These are phyloP conservation scores for Venturia nashicola DNA, from an alignment of 2,329 filamentous ascomycete species.

Conservation along the genomic window DNA sequence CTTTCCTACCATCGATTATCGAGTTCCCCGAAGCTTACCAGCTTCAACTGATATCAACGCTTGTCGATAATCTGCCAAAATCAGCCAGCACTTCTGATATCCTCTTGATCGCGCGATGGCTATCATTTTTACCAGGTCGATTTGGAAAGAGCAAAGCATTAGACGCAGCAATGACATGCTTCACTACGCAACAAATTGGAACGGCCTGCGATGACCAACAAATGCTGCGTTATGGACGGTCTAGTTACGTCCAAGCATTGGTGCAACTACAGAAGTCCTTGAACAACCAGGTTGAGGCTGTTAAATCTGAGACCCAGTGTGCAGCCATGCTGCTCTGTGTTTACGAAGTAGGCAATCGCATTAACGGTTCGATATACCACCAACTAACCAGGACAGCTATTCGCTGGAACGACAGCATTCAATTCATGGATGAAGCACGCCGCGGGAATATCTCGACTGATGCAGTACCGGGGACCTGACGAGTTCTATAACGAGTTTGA, in stretches of 20 bases:
- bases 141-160: constrained; percentile 4
- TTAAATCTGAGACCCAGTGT: constrained; percentile 1
- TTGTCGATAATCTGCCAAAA: neutral
- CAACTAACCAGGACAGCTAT: neutral
- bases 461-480: neutral
- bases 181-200: constrained; percentile 3
- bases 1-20: neutral
- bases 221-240: constrained; percentile 1
- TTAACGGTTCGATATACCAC: neutral
- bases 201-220: neutral
- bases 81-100: neutral
- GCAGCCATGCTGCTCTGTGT: constrained; percentile 3
- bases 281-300: constrained; percentile 1
- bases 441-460: constrained; percentile 3
- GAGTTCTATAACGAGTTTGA: constrained; percentile 1
- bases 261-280: neutral
- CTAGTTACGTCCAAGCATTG: neutral
- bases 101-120: constrained; percentile 1
- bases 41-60: neutral
- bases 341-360: neutral
- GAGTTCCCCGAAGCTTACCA: neutral
- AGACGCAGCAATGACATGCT: constrained; percentile 1
- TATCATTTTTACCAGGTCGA: neutral
- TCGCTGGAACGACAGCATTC: constrained; percentile 7
- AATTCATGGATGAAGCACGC: constrained; percentile 8